A percentile compares a stretch with the other conserved stretches of the same genome.
Conservation (phyloP, 805 yeast genomes). For the Vanderwaltozyma tropicalis region DNA sequence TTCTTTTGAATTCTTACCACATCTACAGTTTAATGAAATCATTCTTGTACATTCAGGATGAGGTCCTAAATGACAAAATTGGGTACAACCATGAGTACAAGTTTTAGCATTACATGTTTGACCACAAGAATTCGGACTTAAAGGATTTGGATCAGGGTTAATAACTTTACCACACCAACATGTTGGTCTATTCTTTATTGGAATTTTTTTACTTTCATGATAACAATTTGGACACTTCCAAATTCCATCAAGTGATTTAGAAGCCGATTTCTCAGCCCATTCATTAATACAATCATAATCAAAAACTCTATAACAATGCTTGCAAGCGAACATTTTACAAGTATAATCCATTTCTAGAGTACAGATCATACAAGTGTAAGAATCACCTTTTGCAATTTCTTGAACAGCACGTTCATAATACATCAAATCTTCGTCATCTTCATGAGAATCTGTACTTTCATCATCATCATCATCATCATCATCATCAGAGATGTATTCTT, state of each 20-base stretch:
- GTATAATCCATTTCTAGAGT: slow-evolving; percentile 64
- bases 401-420: slow-evolving; percentile 25
- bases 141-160: slow-evolving; percentile 49
- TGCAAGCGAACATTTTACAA: slow-evolving; percentile 72
- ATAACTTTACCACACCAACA: slow-evolving; percentile 86
- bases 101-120: slow-evolving; percentile 56
- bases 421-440: slow-evolving; percentile 14
- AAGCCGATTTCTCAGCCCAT: slow-evolving; percentile 76
- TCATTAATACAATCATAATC: slow-evolving; percentile 75
- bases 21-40: slow-evolving; percentile 56
- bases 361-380: slow-evolving; percentile 78
- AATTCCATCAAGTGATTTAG: slow-evolving; percentile 44
- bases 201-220: slow-evolving; percentile 38
- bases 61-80: slow-evolving; percentile 82
- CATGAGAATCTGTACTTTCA: slow-evolving; percentile 4
- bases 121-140: slow-evolving; percentile 82
- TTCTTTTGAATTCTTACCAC: slow-evolving; percentile 61
- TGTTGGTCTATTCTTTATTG: slow-evolving; percentile 35
- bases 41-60: slow-evolving; percentile 74
- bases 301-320: slow-evolving; percentile 67
- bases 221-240: slow-evolving; percentile 83
- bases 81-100: slow-evolving; percentile 68
- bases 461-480: background rate
- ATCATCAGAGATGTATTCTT: slow-evolving; percentile 1
- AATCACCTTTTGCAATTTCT: slow-evolving; percentile 38